Evolutionary conservation across 768 basidiomycete species (phyloP).

Genomic region (Leccinum olivaceopallidum): DNA sequence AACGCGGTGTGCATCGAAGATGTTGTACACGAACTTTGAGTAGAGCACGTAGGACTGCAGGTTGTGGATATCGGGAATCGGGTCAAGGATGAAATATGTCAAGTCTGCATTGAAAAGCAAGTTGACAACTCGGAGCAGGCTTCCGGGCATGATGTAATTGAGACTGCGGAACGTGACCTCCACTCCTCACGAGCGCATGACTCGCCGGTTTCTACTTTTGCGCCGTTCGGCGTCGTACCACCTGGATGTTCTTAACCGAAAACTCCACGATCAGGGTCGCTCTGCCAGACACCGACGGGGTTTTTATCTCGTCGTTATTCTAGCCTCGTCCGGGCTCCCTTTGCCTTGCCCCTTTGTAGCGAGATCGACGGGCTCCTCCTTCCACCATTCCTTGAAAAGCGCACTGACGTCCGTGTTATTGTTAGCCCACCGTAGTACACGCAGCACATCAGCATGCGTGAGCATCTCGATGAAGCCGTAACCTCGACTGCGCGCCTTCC

Average conservation of each 20-base stretch:
- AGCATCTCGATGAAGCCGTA: slow-evolving; percentile 95
- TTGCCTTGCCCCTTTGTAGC: slow-evolving; percentile 53
- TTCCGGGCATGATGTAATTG: slow-evolving; percentile 6
- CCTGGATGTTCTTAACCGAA: slow-evolving; percentile 93
- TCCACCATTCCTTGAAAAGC: slow-evolving; percentile 84
- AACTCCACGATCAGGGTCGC: slow-evolving; percentile 87
- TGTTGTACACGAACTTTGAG: no score
- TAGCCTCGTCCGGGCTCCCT: slow-evolving; percentile 47
- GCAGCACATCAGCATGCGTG: slow-evolving; percentile 85
- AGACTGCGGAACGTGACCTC: slow-evolving; percentile 4
- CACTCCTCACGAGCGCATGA: neutral
- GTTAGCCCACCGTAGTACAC: slow-evolving; percentile 92
- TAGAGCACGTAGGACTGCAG: no score
- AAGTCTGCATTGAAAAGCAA: no score
- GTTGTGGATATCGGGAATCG: no score
- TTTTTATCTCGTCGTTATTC: slow-evolving; percentile 56
- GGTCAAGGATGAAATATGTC: no score
- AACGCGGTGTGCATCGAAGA: no score
- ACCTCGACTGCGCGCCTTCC: slow-evolving; percentile 86
- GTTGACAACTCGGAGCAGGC: neutral
- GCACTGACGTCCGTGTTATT: slow-evolving; percentile 69
- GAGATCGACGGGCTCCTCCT: slow-evolving; percentile 67
- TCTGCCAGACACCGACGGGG: slow-evolving; percentile 37
- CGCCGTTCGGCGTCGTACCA: slow-evolving; percentile 73
- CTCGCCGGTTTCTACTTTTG: slow-evolving; percentile 40